These are phyloP conservation scores for Diplodia sapinea DNA, from an alignment of 2,329 filamentous ascomycete species.

Conservation along the genomic window DNA sequence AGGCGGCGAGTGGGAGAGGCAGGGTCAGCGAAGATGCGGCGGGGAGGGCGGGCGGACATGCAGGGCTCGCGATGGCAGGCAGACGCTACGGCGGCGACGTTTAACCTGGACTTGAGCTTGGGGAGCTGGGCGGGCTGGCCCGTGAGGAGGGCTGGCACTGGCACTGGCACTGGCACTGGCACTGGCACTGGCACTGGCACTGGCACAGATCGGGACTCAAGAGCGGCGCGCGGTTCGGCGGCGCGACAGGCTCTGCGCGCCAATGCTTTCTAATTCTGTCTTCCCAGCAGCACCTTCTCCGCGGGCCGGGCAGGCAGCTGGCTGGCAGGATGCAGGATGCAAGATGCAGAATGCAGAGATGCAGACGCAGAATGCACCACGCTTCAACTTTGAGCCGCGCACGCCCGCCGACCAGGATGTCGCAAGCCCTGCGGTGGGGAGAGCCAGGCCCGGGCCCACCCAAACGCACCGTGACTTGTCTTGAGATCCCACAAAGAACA, in stretches of 20 bases:
- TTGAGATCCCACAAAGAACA: too few relatives aligned
- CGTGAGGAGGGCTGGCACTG: slow-evolving; percentile 10
- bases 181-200: too few relatives aligned
- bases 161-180: too few relatives aligned
- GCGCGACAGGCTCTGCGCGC: slow-evolving; percentile 12
- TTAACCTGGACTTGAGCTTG: neutral
- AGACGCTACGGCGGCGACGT: neutral
- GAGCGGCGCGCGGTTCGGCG: neutral
- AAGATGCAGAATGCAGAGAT: neutral
- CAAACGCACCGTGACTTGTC: neutral
- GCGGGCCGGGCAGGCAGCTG: neutral
- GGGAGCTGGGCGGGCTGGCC: neutral
- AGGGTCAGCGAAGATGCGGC: neutral
- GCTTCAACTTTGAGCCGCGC: slow-evolving; percentile 21
- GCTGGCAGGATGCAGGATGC: neutral
- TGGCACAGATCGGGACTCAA: neutral
- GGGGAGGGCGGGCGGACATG: neutral
- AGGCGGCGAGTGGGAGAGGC: neutral
- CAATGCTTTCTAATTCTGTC: neutral
- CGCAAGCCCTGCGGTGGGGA: neutral
- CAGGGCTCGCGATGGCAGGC: slow-evolving; percentile 3
- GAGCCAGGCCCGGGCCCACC: neutral
- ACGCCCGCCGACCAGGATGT: neutral
- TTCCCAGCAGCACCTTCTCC: neutral
- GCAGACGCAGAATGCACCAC: neutral